Conservation (phyloP, 1,139 yeast genomes). For the Blastobotrys arbuscula region DNA sequence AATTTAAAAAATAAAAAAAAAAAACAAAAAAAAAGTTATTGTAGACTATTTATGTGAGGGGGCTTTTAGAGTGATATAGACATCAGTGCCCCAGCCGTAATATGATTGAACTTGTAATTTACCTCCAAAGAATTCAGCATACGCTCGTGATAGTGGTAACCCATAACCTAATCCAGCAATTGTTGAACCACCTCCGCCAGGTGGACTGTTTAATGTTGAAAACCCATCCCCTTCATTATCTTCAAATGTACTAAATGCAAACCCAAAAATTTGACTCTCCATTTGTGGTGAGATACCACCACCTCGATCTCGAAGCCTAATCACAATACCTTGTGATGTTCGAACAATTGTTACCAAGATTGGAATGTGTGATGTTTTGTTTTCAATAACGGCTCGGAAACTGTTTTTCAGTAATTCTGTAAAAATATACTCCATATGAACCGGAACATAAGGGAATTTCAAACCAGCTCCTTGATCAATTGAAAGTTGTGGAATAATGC, state of each 20-base stretch:
- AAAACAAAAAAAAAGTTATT: not conserved
- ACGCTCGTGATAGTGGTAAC: slow-evolving; percentile 72
- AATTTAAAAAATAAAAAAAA: slow-evolving; percentile 3
- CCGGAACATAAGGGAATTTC: slow-evolving; percentile 71
- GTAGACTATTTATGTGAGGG: slow-evolving; percentile 20
- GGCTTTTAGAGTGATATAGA: slow-evolving; percentile 49
- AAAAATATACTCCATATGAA: slow-evolving; percentile 78
- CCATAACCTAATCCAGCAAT: slow-evolving; percentile 98
- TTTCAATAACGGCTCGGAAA: slow-evolving; percentile 79
- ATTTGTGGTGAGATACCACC: slow-evolving; percentile 74
- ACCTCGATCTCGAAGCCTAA: slow-evolving; percentile 80
- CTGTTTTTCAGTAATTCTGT: slow-evolving; percentile 87
- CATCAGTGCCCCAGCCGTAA: slow-evolving; percentile 81
- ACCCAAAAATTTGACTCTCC: slow-evolving; percentile 68
- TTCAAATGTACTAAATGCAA: slow-evolving; percentile 76
- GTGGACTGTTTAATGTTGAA: slow-evolving; percentile 55
- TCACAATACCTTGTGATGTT: slow-evolving; percentile 39
- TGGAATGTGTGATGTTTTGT: slow-evolving; percentile 45
- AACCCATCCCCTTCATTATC: slow-evolving; percentile 48
- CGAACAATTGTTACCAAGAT: slow-evolving; percentile 63
- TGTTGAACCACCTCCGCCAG: slow-evolving; percentile 62
- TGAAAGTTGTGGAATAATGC: slow-evolving; percentile 56
- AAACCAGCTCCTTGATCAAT: slow-evolving; percentile 50
- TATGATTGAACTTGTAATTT: slow-evolving; percentile 71
- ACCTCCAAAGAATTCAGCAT: slow-evolving; percentile 69